These are phyloP conservation scores for Coemansia sp. DNA, from an alignment of 192 early-diverging fungal species.

Conservation along the genomic window DNA sequence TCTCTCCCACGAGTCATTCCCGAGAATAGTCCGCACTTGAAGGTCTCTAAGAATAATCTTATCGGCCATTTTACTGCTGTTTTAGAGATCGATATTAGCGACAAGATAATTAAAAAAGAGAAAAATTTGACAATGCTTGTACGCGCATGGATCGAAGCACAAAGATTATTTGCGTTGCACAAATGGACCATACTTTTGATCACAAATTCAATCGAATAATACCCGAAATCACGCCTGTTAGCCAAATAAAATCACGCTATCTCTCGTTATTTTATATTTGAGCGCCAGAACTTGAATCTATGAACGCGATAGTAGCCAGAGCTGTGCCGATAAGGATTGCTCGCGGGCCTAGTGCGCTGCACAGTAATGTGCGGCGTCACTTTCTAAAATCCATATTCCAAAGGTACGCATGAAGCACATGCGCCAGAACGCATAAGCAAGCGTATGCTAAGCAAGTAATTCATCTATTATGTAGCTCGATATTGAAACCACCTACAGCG, in stretches of 20 bases:
- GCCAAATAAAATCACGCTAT: neutral
- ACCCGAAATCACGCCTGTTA: neutral
- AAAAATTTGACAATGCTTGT: neutral
- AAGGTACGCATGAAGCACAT: neutral
- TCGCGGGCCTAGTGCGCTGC: neutral
- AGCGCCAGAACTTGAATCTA: neutral
- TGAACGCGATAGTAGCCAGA: neutral
- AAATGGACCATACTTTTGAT: neutral
- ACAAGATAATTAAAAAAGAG: neutral
- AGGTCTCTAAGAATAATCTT: slow-evolving; percentile 75
- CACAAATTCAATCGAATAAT: neutral
- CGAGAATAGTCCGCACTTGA: slow-evolving; percentile 77
- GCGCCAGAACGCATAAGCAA: neutral
- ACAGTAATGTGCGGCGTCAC: neutral
- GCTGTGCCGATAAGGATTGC: neutral
- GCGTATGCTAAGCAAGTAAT: neutral
- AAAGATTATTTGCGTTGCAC: neutral
- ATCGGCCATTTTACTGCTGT: slow-evolving; percentile 53
- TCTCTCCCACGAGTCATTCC: slow-evolving; percentile 93
- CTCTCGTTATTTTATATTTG: neutral
- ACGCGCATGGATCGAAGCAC: neutral
- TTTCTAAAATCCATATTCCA: slow-evolving; percentile 7
- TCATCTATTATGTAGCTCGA: neutral
- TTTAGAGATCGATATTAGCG: neutral
- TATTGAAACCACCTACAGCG: neutral